phyloP scores from a whole-genome alignment of 495 filamentous ascomycete genomes.

The Penicillium simplicissimum region DNA sequence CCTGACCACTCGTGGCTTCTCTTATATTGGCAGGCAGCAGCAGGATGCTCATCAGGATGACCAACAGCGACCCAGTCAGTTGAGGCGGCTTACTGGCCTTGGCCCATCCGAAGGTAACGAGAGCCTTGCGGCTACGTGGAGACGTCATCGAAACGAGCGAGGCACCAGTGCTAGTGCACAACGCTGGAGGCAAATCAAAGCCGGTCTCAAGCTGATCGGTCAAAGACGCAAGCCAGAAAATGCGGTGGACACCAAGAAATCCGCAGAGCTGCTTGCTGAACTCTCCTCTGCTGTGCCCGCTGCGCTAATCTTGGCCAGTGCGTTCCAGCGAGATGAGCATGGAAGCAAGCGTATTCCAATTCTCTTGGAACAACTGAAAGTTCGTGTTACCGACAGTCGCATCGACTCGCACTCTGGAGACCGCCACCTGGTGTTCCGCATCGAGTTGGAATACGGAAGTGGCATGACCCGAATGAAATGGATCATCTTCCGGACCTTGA shows the following conservation, averaged over 20 bases:
- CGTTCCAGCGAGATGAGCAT: constrained; percentile 96
- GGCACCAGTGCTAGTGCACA: constrained; percentile 78
- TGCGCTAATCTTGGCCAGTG: constrained; percentile 88
- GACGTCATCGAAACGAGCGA: constrained; percentile 54
- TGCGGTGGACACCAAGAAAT: constrained; percentile 89
- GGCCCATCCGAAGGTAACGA: constrained; percentile 58
- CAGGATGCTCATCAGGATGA: constrained; percentile 48
- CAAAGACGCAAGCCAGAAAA: constrained; percentile 76
- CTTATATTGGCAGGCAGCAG: constrained; percentile 49
- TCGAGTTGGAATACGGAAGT: constrained; percentile 95
- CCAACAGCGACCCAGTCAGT: constrained; percentile 65
- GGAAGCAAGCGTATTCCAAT: constrained; percentile 93
- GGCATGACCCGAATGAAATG: constrained; percentile 96
- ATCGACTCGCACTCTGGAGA: constrained; percentile 63
- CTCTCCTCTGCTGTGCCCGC: constrained; percentile 88
- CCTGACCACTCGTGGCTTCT: constrained; percentile 57
- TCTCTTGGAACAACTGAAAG: constrained; percentile 90
- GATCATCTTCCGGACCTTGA: constrained; percentile 82
- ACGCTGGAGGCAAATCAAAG: constrained; percentile 85
- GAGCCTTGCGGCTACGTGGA: constrained; percentile 51
- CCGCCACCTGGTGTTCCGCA: constrained; percentile 82
- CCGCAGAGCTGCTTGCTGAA: constrained; percentile 94
- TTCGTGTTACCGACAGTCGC: constrained; percentile 81
- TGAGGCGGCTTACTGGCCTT: constrained; percentile 74
- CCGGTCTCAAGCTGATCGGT: constrained; percentile 77